These are phyloP conservation scores for Coprinopsis sp. DNA, from an alignment of 768 basidiomycete genomes.

Conservation along the genomic window DNA sequence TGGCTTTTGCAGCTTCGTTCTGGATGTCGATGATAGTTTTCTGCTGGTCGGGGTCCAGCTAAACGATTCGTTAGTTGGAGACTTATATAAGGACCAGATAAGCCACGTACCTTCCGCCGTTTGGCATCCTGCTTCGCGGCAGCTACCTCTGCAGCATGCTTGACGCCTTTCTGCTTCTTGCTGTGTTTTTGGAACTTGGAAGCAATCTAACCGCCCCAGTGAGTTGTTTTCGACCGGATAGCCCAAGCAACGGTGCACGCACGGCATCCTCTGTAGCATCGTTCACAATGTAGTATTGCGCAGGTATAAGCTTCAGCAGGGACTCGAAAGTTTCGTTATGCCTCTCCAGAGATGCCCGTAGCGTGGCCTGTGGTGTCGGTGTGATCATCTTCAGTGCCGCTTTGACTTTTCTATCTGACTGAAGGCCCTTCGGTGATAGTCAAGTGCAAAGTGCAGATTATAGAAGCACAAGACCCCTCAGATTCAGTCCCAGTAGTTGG, in stretches of 20 bases:
- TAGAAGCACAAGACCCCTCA: no score
- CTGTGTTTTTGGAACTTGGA: constrained; percentile 84
- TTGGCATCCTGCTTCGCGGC: constrained; percentile 71
- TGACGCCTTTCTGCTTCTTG: constrained; percentile 78
- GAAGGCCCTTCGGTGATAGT: no score
- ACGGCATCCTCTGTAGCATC: constrained; percentile 66
- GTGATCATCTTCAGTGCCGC: no score
- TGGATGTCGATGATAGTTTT: constrained; percentile 72
- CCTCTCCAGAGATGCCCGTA: constrained; percentile 64
- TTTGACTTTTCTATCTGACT: no score
- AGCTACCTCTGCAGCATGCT: constrained; percentile 84
- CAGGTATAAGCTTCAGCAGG: constrained; percentile 79
- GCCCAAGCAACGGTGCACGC: constrained; percentile 14
- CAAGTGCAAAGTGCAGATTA: no score
- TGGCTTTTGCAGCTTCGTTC: constrained; percentile 37
- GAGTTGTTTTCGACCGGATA: background rate
- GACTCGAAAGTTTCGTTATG: constrained; percentile 88
- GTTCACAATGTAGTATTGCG: constrained; percentile 78
- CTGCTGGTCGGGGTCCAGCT: constrained; percentile 94
- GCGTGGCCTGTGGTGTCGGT: constrained; percentile 43
- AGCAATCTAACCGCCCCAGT: constrained; percentile 31
- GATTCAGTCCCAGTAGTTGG: no score
- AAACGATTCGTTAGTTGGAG: constrained; percentile 5
- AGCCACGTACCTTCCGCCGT: constrained; percentile 65
- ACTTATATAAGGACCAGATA: background rate